Conservation (phyloP, 345 rosid species). For the Rubroshorea leprosula region DNA sequence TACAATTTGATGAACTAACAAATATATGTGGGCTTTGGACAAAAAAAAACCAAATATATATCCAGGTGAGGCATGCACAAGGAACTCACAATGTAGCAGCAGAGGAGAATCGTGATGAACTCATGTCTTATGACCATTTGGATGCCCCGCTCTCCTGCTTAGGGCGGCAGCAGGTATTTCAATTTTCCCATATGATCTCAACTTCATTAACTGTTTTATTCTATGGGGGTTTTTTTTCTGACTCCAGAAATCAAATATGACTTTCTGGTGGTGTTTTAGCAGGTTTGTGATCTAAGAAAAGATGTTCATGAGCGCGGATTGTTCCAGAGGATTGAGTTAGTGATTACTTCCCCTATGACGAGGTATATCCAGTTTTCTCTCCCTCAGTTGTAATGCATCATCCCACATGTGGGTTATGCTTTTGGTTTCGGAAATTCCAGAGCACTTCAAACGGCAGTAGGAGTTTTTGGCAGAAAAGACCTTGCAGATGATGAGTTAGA, state of each 20-base stretch:
- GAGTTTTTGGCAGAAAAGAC: constrained; percentile 45
- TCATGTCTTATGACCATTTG: constrained; percentile 45
- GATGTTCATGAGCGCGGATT: constrained; percentile 45
- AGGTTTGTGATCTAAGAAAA: constrained; percentile 57
- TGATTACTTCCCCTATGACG: constrained; percentile 55
- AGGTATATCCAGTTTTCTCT: constrained; percentile 31
- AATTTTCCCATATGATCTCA: too few relatives aligned
- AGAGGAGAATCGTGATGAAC: constrained; percentile 37
- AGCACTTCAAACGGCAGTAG: constrained; percentile 73
- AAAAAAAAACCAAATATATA: too few relatives aligned
- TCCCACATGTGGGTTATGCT: background rate
- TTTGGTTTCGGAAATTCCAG: constrained; percentile 21
- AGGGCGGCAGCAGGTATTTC: constrained; percentile 81
- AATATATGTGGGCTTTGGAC: too few relatives aligned
- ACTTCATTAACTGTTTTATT: background rate
- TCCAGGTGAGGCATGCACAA: constrained; percentile 86
- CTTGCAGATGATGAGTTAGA: constrained; percentile 25
- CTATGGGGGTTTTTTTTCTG: background rate
- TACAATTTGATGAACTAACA: too few relatives aligned
- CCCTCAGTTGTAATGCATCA: too few relatives aligned
- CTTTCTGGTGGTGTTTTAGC: constrained; percentile 5
- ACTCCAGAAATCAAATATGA: too few relatives aligned
- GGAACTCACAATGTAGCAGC: constrained; percentile 81
- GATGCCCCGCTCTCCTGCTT: constrained; percentile 77
- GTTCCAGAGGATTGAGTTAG: constrained; percentile 42